Base-by-base conservation (phyloP, 2,329 filamentous ascomycete species). In the Cercospora berteroae region DNA sequence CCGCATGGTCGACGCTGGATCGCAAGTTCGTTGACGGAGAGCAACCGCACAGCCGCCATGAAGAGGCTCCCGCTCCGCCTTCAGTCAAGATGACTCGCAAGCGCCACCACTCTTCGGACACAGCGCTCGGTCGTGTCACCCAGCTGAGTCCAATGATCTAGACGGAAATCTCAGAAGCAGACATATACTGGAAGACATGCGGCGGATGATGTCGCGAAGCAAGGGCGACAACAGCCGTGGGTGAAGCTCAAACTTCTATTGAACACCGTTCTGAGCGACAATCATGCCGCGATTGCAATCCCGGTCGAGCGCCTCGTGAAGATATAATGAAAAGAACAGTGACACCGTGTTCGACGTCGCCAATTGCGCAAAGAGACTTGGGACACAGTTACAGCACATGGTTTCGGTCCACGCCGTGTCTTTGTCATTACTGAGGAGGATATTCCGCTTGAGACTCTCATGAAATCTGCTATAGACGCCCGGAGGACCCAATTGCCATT, bases 241-340 rank as follows among this genome's bases (percentile, higher is more conserved):
- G n/a, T 33, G 25, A 33, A 57, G 18, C 25, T 57, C 55, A 18
- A 57, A 33, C 27, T 58, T 60, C 57, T 60, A 60, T 60, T 60
- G 57, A 60, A 39, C 29, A 60, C 57, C 57, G 10, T 39, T 60
- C 20, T 25, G 57, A n/a, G 57, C 20, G n/a, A n/a, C 57, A 13
- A 18, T 31, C 33, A 25, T 39, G n/a, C 20, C 57, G 23, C 29
- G 31, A 27, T 25, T 50, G 44, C 18, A 50, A n/a, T 23, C 12
- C 20, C 25, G 18, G 9, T 50, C 44, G 44, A 50, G 44, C 18
- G 18, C 18, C 44, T 23, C 18, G 10, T 23, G 18, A 7, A 23
- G 9, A 5, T 13, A 23, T 13, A 20, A 23, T 23, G 20, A 3
- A 10, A 2, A 48, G 10, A 7, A 13, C 9, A 50, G 44, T 13